These are phyloP conservation scores for Gracilaria caudata DNA, from an alignment of 23 red algal genomes.

Conservation along the genomic window DNA sequence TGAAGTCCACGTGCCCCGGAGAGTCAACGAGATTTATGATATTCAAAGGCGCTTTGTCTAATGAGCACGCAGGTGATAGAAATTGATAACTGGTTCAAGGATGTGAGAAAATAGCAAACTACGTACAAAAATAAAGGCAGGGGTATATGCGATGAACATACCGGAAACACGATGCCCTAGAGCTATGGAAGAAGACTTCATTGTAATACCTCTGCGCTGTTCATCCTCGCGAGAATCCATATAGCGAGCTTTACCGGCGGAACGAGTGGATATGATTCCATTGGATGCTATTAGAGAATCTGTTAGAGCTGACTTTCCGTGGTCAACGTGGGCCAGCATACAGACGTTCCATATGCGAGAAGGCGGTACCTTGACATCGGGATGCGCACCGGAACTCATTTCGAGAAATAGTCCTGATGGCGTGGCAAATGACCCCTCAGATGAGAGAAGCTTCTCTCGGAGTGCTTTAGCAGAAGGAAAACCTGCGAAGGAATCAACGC, in stretches of 20 bases:
- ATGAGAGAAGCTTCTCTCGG: too few relatives aligned
- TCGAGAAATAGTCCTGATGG: neutral
- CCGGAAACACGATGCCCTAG: slow-evolving; percentile 70
- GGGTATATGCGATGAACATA: neutral
- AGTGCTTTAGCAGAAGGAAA: too few relatives aligned
- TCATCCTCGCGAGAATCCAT: slow-evolving; percentile 98
- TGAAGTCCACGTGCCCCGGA: slow-evolving; percentile 99
- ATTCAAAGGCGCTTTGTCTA: slow-evolving; percentile 50
- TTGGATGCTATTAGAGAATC: slow-evolving; percentile 92
- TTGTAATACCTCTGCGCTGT: slow-evolving; percentile 95
- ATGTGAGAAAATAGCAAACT: slow-evolving; percentile 3
- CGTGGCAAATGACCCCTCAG: too few relatives aligned
- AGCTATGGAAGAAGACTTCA: slow-evolving; percentile 92
- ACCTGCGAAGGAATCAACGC: too few relatives aligned
- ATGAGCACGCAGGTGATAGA: neutral
- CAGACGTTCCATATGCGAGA: slow-evolving; percentile 95
- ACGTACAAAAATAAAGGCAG: neutral
- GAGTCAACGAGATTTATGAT: slow-evolving; percentile 95
- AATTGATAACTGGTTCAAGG: neutral
- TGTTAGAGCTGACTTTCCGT: slow-evolving; percentile 97
- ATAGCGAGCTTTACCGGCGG: slow-evolving; percentile 85
- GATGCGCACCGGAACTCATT: slow-evolving; percentile 25
- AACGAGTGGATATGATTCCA: slow-evolving; percentile 86
- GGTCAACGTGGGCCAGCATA: slow-evolving; percentile 96
- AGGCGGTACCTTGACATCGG: slow-evolving; percentile 40